phyloP scores from a whole-genome alignment of 2,329 filamentous ascomycete species.

The Pseudocercospora macadamiae region DNA sequence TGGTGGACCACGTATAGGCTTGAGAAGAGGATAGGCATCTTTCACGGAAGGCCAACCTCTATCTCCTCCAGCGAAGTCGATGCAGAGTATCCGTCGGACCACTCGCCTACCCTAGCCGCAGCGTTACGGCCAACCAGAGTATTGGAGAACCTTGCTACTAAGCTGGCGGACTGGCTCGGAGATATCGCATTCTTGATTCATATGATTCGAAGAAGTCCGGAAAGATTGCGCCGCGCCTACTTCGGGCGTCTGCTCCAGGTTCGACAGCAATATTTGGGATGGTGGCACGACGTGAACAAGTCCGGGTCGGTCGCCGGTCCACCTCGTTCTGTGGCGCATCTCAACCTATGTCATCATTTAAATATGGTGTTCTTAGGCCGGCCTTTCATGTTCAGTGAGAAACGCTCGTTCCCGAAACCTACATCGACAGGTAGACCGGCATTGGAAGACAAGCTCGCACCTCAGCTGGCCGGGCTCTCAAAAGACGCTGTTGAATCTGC shows the following conservation, averaged over 20 bases:
- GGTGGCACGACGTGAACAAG: conserved; percentile 13
- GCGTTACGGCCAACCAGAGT: conserved; percentile 2
- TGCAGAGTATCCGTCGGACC: conserved; percentile 52
- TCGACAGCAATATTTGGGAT: conserved; percentile 17
- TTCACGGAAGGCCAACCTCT: conserved; percentile 60
- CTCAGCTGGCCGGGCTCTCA: conserved; percentile 22
- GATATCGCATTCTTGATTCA: conserved; percentile 20
- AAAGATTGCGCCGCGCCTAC: conserved; percentile 19
- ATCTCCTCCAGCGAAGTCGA: conserved; percentile 58
- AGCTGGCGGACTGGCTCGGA: conserved; percentile 22
- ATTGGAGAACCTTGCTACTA: conserved; percentile 21
- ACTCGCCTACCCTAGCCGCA: background rate
- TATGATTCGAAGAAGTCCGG: conserved; percentile 18
- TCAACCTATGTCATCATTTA: conserved; percentile 20
- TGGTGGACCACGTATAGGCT: conserved; percentile 39
- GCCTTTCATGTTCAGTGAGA: conserved; percentile 22
- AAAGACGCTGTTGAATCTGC: conserved; percentile 36
- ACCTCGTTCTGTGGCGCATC: conserved; percentile 17
- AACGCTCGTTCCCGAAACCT: background rate
- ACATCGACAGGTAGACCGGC: background rate
- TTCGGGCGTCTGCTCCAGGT: conserved; percentile 21
- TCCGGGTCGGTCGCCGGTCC: background rate
- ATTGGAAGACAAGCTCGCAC: background rate
- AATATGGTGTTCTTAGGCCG: conserved; percentile 23
- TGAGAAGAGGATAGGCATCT: conserved; percentile 61